Evolutionary conservation across 805 yeast species (phyloP).

Genomic region (Ogataea paraovalis): DNA sequence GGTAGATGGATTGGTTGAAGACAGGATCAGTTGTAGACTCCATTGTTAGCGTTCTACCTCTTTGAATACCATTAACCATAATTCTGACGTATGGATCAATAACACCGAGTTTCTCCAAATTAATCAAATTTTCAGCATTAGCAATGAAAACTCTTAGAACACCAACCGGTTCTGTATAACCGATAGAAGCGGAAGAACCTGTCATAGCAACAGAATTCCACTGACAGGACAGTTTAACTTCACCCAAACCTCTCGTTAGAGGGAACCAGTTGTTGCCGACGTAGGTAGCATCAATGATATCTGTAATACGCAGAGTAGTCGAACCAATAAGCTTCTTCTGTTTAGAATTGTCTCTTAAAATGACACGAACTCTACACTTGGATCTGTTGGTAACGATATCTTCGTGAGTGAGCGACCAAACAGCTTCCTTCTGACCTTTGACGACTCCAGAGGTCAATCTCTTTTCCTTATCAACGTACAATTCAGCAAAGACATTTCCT

Average conservation of each 20-base stretch:
- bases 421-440: slow-evolving; percentile 62
- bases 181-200: slow-evolving; percentile 65
- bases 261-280: slow-evolving; percentile 79
- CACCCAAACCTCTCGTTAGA: slow-evolving; percentile 65
- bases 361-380: slow-evolving; percentile 61
- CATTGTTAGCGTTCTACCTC: slow-evolving; percentile 69
- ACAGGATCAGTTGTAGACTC: slow-evolving; percentile 72
- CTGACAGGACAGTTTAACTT: slow-evolving; percentile 58
- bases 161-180: slow-evolving; percentile 94
- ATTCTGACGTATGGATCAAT: slow-evolving; percentile 89
- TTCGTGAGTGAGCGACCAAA: slow-evolving; percentile 52
- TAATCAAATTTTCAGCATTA: slow-evolving; percentile 70
- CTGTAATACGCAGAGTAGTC: slow-evolving; percentile 52
- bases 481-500: slow-evolving; percentile 64
- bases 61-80: slow-evolving; percentile 69
- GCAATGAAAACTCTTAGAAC: slow-evolving; percentile 71
- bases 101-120: slow-evolving; percentile 84
- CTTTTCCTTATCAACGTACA: slow-evolving; percentile 59
- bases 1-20: slow-evolving; percentile 79
- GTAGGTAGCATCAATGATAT: slow-evolving; percentile 71
- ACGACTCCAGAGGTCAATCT: slow-evolving; percentile 53
- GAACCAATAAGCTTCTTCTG: slow-evolving; percentile 57
- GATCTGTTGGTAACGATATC: slow-evolving; percentile 72
- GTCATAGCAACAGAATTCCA: slow-evolving; percentile 86
- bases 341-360: slow-evolving; percentile 60